Conservation (phyloP, 257 asterid species). For the Solanum pinnatisectum region DNA sequence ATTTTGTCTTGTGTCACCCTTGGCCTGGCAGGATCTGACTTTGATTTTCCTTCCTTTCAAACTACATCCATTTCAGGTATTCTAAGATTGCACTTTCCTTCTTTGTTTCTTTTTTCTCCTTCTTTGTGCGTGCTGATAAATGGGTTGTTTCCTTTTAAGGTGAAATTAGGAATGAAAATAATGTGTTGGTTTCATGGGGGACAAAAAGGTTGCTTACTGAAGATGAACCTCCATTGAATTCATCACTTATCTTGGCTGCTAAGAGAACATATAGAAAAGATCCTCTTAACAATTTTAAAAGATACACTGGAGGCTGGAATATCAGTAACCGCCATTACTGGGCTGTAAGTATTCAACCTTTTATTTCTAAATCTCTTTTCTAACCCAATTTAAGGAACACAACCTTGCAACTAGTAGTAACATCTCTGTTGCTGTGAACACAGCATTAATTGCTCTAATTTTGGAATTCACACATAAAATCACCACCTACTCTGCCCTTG, state of each 20-base stretch:
- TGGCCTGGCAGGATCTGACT: conserved; percentile 1
- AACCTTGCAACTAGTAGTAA: background rate
- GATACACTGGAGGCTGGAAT: conserved; percentile 81
- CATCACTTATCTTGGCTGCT: conserved; percentile 67
- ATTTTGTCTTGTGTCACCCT: conserved; percentile 16
- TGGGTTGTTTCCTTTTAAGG: conserved; percentile 15
- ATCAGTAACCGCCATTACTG: conserved; percentile 78
- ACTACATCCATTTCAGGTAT: conserved; percentile 31
- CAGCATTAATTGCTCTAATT: background rate
- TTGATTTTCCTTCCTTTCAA: conserved; percentile 15
- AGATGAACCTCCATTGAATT: conserved; percentile 33
- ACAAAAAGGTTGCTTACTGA: conserved; percentile 52
- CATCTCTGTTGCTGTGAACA: background rate
- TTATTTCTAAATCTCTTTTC: background rate
- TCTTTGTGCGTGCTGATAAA: background rate
- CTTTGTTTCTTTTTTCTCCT: too few species aligned
- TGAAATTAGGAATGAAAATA: conserved; percentile 5
- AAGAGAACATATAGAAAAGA: conserved; percentile 61
- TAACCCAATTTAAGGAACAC: background rate
- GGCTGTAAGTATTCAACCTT: conserved; percentile 52
- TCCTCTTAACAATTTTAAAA: conserved; percentile 49
- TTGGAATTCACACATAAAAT: background rate
- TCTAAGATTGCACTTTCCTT: background rate
- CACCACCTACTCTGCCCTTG: background rate
- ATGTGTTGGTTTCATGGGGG: conserved; percentile 19